Base-by-base conservation (phyloP, 176 grass and related monocot genomes). In the Juncus inflexus region DNA sequence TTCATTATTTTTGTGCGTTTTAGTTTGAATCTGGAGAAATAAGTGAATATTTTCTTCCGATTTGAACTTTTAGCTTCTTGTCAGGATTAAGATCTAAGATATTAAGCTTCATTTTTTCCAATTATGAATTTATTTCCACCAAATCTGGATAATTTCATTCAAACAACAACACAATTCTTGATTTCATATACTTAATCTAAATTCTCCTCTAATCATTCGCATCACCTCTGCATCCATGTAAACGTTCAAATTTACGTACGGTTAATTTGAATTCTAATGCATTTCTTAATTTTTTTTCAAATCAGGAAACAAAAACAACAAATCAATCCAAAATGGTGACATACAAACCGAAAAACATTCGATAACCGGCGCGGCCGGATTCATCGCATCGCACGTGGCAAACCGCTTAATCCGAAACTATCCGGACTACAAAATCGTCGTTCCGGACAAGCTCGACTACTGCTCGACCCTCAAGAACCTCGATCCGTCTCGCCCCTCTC, bases 391-490 rank as follows among this genome's bases (percentile, higher is more conserved):
- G 3, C 87, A 90, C 61, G 89, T 91, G 52, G 80, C 84, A 3
- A 91, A 91, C 61, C 84, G 89, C 15, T 75, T 91, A 45, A 38
- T 87, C 59, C 73, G 84, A 12, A 91, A 79, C 62, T 87, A 79
- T 65, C 88, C 88, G 0, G 79, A 87, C 6, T 91, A 87, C 69
- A 91, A 91, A 61, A 60, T 91, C 3, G 80, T 91, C 14, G 88
- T 91, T 50, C 80, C 87, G 2, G 88, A 91, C 78, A 91, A 91
- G 69, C 52, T 87, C 35, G 88, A 91, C 47, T 87, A 91, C 69
- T 91, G 88, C 74, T 91, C 88, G 50, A 91, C 39, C 70, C 80
- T 91, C 2, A 87, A 84, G 14, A 91, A 91, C 63, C 84, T 91
- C 47, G 60, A 67, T 10, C 74, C 80, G 12, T 83, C 80, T 0